Percentiles rank a stretch among this genome's conserved stretches.
Conservation (phyloP, 208 protist species). For the Wallacemonas sp. region DNA sequence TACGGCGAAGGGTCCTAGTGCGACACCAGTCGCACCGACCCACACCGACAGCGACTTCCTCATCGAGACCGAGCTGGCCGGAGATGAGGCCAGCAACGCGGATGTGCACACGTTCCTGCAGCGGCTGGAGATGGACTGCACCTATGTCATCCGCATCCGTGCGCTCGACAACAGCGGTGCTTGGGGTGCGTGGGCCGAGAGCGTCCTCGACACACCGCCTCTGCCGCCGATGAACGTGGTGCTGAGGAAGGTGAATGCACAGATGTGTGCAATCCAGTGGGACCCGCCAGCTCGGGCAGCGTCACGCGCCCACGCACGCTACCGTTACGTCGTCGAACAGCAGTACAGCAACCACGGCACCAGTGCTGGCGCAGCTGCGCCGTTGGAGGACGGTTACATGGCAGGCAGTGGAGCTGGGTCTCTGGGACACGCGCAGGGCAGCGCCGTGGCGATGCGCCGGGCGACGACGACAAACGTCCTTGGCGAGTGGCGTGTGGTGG, state of each 20-base stretch:
- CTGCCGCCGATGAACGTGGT: slow-evolving; percentile 53
- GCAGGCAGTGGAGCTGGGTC: neutral
- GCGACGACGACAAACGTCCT: neutral
- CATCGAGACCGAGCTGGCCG: slow-evolving; percentile 16
- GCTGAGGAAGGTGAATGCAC: slow-evolving; percentile 73
- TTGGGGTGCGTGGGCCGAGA: slow-evolving; percentile 77
- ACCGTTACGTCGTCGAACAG: slow-evolving; percentile 86
- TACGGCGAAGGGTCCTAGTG: neutral
- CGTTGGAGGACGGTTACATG: slow-evolving; percentile 6
- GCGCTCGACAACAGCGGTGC: slow-evolving; percentile 70
- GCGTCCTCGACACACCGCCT: slow-evolving; percentile 69
- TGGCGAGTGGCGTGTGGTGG: slow-evolving; percentile 76
- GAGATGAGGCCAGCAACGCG: slow-evolving; percentile 7
- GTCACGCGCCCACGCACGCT: slow-evolving; percentile 15
- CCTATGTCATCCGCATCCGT: slow-evolving; percentile 64
- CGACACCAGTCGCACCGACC: neutral
- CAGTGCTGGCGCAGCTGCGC: neutral
- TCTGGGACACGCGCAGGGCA: neutral
- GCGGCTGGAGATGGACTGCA: slow-evolving; percentile 51
- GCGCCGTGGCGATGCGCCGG: slow-evolving; percentile 6
- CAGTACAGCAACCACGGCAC: slow-evolving; percentile 15
- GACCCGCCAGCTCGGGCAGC: slow-evolving; percentile 22
- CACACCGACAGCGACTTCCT: neutral
- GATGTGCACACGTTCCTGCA: slow-evolving; percentile 27
- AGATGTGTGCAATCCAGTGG: slow-evolving; percentile 85